Percentiles rank a stretch among this genome's conserved stretches.
Evolutionary conservation across 768 basidiomycete genomes (phyloP).

Genomic region (Lentinus brumalis): DNA sequence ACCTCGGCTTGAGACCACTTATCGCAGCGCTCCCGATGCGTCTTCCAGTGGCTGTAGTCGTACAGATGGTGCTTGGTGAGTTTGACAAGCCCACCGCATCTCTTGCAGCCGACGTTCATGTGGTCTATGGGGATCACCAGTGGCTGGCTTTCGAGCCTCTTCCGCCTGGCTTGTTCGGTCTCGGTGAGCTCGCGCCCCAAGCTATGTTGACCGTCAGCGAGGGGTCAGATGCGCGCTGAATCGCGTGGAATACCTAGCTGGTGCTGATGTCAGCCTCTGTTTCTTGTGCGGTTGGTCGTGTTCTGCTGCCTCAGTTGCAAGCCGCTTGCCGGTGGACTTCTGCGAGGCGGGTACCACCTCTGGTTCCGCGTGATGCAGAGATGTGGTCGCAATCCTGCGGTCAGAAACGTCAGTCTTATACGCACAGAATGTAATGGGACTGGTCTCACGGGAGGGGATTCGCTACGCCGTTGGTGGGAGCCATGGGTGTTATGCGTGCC

Average conservation of each 20-base stretch:
- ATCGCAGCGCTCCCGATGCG: slow-evolving; percentile 61
- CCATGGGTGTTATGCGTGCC: background rate
- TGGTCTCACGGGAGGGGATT: background rate
- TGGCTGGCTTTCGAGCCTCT: background rate
- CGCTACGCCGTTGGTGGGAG: background rate
- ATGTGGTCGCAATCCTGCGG: background rate
- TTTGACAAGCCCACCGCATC: slow-evolving; percentile 59
- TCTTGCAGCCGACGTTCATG: slow-evolving; percentile 40
- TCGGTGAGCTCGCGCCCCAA: background rate
- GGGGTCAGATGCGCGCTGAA: background rate
- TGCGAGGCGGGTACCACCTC: background rate
- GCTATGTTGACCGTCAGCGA: background rate
- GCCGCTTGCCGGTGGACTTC: background rate
- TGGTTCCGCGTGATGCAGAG: background rate
- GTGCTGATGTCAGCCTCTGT: no score
- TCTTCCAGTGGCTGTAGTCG: slow-evolving; percentile 68
- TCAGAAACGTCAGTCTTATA: background rate
- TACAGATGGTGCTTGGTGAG: slow-evolving; percentile 68
- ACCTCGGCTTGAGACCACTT: slow-evolving; percentile 40
- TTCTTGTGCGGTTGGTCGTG: no score
- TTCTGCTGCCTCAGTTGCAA: no score
- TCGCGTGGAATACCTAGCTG: no score
- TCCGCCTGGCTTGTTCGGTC: slow-evolving; percentile 3
- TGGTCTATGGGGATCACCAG: background rate
- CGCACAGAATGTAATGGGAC: no score